These are phyloP conservation scores for Colletotrichum sp. DNA, from an alignment of 2,329 filamentous ascomycete genomes.

Conservation along the genomic window DNA sequence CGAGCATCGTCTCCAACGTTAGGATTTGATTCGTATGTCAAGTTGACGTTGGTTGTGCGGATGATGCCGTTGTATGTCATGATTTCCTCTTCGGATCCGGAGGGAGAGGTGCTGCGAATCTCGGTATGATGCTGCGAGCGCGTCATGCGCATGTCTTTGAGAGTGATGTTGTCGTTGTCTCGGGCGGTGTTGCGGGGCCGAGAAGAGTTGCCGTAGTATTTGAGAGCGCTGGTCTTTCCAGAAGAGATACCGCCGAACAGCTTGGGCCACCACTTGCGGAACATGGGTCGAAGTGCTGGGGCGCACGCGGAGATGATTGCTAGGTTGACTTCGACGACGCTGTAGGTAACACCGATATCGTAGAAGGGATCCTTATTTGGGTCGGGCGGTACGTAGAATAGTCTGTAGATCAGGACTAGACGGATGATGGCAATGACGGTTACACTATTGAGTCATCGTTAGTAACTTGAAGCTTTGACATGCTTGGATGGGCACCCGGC, in stretches of 20 bases:
- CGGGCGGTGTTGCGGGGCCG: background rate
- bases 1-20: background rate
- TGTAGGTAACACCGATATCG: constrained; percentile 33
- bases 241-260: constrained; percentile 28
- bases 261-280: constrained; percentile 37
- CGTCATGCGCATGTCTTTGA: constrained; percentile 29
- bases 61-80: constrained; percentile 45
- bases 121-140: constrained; percentile 32
- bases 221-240: background rate
- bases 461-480: background rate
- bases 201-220: constrained; percentile 2
- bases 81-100: constrained; percentile 41
- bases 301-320: constrained; percentile 41
- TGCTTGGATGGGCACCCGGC: no score
- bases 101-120: constrained; percentile 36
- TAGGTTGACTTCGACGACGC: constrained; percentile 38
- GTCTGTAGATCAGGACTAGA: constrained; percentile 31
- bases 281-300: constrained; percentile 38
- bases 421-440: constrained; percentile 36
- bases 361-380: constrained; percentile 29
- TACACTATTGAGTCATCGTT: constrained; percentile 26
- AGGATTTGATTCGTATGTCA: background rate
- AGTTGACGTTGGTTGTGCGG: constrained; percentile 35
- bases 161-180: constrained; percentile 10
- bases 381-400: constrained; percentile 24